Percentiles rank a stretch among this genome's conserved stretches.
Evolutionary conservation across 2,329 filamentous ascomycete species (phyloP).

Genomic region (Cladosporium colombiae): DNA sequence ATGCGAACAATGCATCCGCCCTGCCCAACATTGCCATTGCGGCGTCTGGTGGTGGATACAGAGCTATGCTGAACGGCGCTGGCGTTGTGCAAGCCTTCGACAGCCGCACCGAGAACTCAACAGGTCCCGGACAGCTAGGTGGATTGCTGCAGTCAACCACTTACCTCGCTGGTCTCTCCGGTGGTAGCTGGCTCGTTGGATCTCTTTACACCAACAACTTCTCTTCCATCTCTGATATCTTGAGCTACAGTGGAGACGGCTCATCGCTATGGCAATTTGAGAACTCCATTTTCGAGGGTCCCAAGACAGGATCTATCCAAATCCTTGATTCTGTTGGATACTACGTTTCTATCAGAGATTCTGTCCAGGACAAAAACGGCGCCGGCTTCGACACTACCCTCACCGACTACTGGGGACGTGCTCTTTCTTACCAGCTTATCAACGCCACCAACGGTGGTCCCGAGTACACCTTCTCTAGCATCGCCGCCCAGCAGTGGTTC

Average conservation of each 20-base stretch:
- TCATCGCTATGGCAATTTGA: conserved; percentile 63
- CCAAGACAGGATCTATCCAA: conserved; percentile 52
- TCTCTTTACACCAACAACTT: conserved; percentile 79
- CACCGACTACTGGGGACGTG: conserved; percentile 86
- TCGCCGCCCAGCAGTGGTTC: conserved; percentile 65
- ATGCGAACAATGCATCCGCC: conserved; percentile 56
- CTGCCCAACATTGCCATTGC: conserved; percentile 74
- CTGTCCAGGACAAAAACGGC: conserved; percentile 62
- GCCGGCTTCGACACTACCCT: conserved; percentile 70
- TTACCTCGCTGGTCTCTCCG: conserved; percentile 78
- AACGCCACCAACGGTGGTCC: conserved; percentile 74
- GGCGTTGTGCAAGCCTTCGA: conserved; percentile 81
- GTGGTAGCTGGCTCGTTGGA: conserved; percentile 83
- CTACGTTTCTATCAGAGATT: conserved; percentile 59
- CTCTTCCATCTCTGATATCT: conserved; percentile 63
- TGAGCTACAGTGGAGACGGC: conserved; percentile 42
- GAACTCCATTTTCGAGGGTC: conserved; percentile 63
- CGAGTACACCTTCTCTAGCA: conserved; percentile 79
- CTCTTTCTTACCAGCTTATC: conserved; percentile 82
- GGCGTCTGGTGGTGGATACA: conserved; percentile 80
- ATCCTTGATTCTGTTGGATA: conserved; percentile 61
- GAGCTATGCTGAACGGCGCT: conserved; percentile 81
- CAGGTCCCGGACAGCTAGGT: conserved; percentile 67
- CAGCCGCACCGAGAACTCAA: conserved; percentile 65
- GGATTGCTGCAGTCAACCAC: conserved; percentile 79